Base-by-base conservation (phyloP, 2,329 filamentous ascomycete genomes). In the Aspergillus sp. region DNA sequence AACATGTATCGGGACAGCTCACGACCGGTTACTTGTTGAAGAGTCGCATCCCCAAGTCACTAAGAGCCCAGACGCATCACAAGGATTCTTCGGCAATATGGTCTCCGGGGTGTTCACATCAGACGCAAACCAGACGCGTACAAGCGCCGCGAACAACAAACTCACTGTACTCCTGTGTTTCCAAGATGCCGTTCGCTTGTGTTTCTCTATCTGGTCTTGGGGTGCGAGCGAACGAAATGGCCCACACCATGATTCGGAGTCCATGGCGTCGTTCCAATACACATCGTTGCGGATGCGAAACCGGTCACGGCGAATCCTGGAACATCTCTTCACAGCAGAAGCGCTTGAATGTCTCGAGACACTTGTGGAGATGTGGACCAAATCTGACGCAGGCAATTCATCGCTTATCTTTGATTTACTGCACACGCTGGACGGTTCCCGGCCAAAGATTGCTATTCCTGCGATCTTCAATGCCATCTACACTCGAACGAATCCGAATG, bases 391-490 rank as follows among this genome's bases (percentile, higher is more conserved):
- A 7, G 69, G 76, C 15, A 78, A 79, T 48, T 76, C 79, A 10
- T 73, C 76, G 2, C 81, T 87, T 45, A 83, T 95, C 10, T 86
- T 97, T 64, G 88, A 88, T 58, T 76, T 98, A 27, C 77, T 98
- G 17, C 89, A 95, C 53, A 90, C 93, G 3, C 77, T 98, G 35
- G 91, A 96, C 61, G 90, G 89, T 2, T 94, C 90, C 3, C 81
- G 90, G 46, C 93, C 93, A 1, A 90, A 90, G 63, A 87, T 95
- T 64, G 90, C 90, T 0, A 87, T 97, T 41, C 91, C 93, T 0
- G 90, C 91, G 0, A 84, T 97, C 4, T 95, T 98, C 72, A 95
- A 97, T 69, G 87, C 91, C 2, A 87, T 98, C 12, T 97, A 96
- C 64, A 96, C 90, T 62, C 84, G 94, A 25, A 95, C 90, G 0